Evolutionary conservation across 1,139 yeast species (phyloP), one percentile per base, ranked within the genome.

Genomic region (Scheffersomyces titani): DNA sequence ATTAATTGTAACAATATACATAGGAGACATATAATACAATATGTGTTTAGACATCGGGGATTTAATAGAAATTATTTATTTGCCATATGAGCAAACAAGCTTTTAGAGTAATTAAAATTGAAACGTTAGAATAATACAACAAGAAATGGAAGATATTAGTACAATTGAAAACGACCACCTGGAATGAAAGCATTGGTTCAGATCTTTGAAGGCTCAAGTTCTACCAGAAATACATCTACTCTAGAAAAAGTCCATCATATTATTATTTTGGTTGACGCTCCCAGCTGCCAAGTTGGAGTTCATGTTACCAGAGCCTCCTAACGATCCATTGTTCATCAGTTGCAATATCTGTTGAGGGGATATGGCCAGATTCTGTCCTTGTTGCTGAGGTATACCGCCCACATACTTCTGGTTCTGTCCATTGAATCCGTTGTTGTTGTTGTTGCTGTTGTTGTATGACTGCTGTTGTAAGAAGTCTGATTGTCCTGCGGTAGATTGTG

Each of bases 291-390:
- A 51, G 45, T 47, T 22, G 21, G 45, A 24, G 19, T 47, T 21
- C 19, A 47, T 44, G 19, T 19, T 36, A 16, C 19, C 19, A 49
- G 30, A 20, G 40, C 18, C 18, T 46, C 46, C 40, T 4, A 52
- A 53, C 40, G 40, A 9, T 22, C 55, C 58, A 18, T 64, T 65
- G 47, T 67, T 65, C 57, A 69, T 70, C 59, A 70, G 78, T 63
- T 69, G 80, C 49, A 76, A 67, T 16, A 77, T 69, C 57, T 77
- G 81, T 59, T 75, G 81, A 2, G 81, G 81, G 1, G 81, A 76
- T 49, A 77, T 72, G 5, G 72, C 67, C 62, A 54, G 64, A n/a
- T 19, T 51, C 55, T 51, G 55, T 48, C 52, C 64, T 55, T 46
- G 58, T 20, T 51, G 64, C 53, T 65, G 67, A 49, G 61, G 69